These are phyloP conservation scores for Colletotrichum viniferum DNA, from an alignment of 2,329 filamentous ascomycete species.

Conservation along the genomic window DNA sequence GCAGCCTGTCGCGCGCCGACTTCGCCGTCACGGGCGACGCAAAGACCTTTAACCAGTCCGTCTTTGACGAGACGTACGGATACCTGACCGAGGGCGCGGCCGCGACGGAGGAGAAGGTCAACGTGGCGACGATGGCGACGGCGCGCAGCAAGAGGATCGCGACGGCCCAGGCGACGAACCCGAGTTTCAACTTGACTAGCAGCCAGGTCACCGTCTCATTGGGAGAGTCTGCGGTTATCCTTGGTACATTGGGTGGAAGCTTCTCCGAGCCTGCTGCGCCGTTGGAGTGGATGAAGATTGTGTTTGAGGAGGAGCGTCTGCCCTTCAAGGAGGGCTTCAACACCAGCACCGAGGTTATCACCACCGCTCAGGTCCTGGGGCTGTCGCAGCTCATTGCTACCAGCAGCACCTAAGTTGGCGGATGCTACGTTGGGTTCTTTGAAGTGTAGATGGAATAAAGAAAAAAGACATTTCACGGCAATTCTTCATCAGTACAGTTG, in stretches of 20 bases:
- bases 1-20: slow-evolving; percentile 32
- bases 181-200: background rate
- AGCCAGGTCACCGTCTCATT: slow-evolving; percentile 25
- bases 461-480: background rate
- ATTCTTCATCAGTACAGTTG: background rate
- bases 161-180: slow-evolving; percentile 22
- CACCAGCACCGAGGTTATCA: background rate
- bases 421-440: background rate
- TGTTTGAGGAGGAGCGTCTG: slow-evolving; percentile 16
- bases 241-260: slow-evolving; percentile 22
- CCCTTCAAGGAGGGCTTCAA: slow-evolving; percentile 14
- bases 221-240: slow-evolving; percentile 24
- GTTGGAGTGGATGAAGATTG: slow-evolving; percentile 7
- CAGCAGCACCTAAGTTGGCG: background rate
- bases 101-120: slow-evolving; percentile 24
- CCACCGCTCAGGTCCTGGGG: slow-evolving; percentile 2
- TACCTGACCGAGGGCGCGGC: slow-evolving; percentile 17
- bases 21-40: slow-evolving; percentile 31
- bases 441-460: background rate
- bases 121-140: slow-evolving; percentile 28
- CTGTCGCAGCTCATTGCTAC: slow-evolving; percentile 10
- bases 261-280: slow-evolving; percentile 10
- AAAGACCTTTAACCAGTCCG: slow-evolving; percentile 29
- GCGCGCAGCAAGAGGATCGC: slow-evolving; percentile 30
- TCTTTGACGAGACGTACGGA: slow-evolving; percentile 26